phyloP scores from a whole-genome alignment of 345 rosid species.

The Diplotaxis tenuifolia region DNA sequence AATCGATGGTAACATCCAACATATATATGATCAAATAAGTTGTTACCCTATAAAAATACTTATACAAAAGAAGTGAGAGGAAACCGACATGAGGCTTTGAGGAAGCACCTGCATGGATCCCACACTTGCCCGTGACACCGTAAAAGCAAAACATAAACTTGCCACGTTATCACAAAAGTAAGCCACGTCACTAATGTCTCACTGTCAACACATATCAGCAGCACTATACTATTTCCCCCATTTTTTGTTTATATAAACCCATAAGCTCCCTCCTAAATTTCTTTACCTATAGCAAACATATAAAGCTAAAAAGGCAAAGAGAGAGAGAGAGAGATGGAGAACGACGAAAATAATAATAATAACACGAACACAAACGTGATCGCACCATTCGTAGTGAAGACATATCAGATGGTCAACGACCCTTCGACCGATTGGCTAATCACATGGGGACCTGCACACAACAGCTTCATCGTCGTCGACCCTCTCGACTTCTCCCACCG shows the following conservation, averaged over 20 bases:
- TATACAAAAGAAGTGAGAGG: no score
- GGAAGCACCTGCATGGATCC: constrained; percentile 43
- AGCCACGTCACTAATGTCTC: constrained; percentile 33
- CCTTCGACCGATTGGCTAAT: constrained; percentile 70
- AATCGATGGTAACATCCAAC: no score
- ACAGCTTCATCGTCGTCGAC: constrained; percentile 87
- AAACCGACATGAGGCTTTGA: constrained; percentile 16
- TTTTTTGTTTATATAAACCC: constrained; percentile 30
- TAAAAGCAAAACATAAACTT: constrained; percentile 31
- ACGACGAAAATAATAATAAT: constrained; percentile 22
- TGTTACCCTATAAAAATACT: neutral
- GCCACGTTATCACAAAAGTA: constrained; percentile 38
- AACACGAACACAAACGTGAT: constrained; percentile 35
- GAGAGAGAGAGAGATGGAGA: constrained; percentile 45
- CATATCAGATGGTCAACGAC: constrained; percentile 91
- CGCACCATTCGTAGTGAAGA: constrained; percentile 81
- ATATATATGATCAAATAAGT: constrained; percentile 6
- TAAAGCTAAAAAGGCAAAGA: neutral
- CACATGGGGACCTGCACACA: constrained; percentile 77
- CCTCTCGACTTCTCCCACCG: constrained; percentile 77
- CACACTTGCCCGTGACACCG: constrained; percentile 31
- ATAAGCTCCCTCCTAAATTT: constrained; percentile 11
- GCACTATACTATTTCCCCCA: constrained; percentile 1
- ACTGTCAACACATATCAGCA: constrained; percentile 27
- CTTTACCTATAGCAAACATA: constrained; percentile 29